Evolutionary conservation across 352 stramenopile genomes (phyloP).

Genomic region (Pythium aquatile): DNA sequence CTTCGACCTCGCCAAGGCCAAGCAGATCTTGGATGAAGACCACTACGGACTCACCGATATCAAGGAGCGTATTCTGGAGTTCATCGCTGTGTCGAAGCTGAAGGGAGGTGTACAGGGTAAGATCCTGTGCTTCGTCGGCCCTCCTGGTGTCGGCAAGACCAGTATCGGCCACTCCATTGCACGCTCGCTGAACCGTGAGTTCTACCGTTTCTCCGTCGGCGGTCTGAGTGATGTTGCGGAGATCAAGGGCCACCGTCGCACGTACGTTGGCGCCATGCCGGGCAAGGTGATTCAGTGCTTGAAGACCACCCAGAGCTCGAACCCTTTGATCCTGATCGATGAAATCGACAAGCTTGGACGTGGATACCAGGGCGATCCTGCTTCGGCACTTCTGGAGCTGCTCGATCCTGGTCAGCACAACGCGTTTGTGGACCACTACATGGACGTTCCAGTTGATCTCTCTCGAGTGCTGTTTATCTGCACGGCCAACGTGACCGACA

Average conservation of each 20-base stretch:
- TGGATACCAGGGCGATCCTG: slow-evolving; percentile 92
- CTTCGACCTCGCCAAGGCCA: slow-evolving; percentile 94
- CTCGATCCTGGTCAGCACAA: slow-evolving; percentile 97
- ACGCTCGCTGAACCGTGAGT: slow-evolving; percentile 95
- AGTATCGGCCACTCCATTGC: slow-evolving; percentile 97
- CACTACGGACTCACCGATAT: slow-evolving; percentile 99
- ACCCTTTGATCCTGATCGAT: slow-evolving; percentile 99
- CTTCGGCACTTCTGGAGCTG: slow-evolving; percentile 95
- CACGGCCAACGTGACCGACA: slow-evolving; percentile 96
- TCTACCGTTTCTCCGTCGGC: slow-evolving; percentile 98
- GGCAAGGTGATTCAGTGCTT: slow-evolving; percentile 99
- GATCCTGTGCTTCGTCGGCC: slow-evolving; percentile 96
- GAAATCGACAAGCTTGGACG: slow-evolving; percentile 91
- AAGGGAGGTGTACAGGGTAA: slow-evolving; percentile 96
- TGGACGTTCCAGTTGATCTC: slow-evolving; percentile 98
- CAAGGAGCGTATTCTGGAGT: slow-evolving; percentile 99
- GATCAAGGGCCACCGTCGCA: slow-evolving; percentile 98
- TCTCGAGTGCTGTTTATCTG: slow-evolving; percentile 97
- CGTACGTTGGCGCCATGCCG: slow-evolving; percentile 98
- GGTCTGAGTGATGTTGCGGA: slow-evolving; percentile 96
- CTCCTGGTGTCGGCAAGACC: slow-evolving; percentile 92
- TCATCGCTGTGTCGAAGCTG: slow-evolving; percentile 98
- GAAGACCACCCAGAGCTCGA: slow-evolving; percentile 96
- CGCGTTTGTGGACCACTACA: slow-evolving; percentile 98
- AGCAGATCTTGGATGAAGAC: slow-evolving; percentile 94